phyloP scores from a whole-genome alignment of 768 basidiomycete genomes.

The Collybia sp. region DNA sequence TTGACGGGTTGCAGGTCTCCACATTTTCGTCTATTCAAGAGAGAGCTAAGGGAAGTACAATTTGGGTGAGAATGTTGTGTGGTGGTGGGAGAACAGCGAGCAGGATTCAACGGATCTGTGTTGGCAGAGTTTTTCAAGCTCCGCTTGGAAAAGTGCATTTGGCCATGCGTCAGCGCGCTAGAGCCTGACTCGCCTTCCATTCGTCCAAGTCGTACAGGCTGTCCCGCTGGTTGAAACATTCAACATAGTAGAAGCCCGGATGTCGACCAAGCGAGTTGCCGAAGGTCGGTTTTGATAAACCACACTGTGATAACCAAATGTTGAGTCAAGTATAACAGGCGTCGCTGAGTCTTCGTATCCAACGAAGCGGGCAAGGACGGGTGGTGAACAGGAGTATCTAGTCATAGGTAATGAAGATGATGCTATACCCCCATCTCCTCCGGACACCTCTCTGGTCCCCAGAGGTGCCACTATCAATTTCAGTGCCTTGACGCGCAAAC shows the following conservation, averaged over 20 bases:
- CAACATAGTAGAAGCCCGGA: neutral
- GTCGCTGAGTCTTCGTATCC: slow-evolving; percentile 26
- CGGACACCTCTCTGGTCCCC: slow-evolving; percentile 54
- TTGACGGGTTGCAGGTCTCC: slow-evolving; percentile 85
- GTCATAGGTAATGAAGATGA: slow-evolving; percentile 57
- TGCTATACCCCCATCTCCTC: slow-evolving; percentile 49
- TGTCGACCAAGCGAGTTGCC: slow-evolving; percentile 35
- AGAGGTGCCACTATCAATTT: slow-evolving; percentile 82
- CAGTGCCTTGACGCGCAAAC: slow-evolving; percentile 75
- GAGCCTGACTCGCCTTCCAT: neutral
- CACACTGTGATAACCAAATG: too few species aligned
- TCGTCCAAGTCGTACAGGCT: neutral
- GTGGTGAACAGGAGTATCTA: slow-evolving; percentile 47
- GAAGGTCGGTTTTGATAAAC: slow-evolving; percentile 25
- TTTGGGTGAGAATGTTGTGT: slow-evolving; percentile 18
- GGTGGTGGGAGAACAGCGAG: slow-evolving; percentile 24
- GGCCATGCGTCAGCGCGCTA: neutral
- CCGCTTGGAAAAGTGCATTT: slow-evolving; percentile 27
- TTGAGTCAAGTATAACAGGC: slow-evolving; percentile 6
- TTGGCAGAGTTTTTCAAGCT: slow-evolving; percentile 21
- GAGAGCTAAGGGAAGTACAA: slow-evolving; percentile 23
- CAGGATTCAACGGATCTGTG: slow-evolving; percentile 12
- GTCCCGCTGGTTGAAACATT: too few species aligned
- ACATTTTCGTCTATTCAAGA: slow-evolving; percentile 54
- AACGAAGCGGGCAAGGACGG: slow-evolving; percentile 39